phyloP scores from a whole-genome alignment of 2,329 filamentous ascomycete species.

The Purpureocillium takamizusanense region DNA sequence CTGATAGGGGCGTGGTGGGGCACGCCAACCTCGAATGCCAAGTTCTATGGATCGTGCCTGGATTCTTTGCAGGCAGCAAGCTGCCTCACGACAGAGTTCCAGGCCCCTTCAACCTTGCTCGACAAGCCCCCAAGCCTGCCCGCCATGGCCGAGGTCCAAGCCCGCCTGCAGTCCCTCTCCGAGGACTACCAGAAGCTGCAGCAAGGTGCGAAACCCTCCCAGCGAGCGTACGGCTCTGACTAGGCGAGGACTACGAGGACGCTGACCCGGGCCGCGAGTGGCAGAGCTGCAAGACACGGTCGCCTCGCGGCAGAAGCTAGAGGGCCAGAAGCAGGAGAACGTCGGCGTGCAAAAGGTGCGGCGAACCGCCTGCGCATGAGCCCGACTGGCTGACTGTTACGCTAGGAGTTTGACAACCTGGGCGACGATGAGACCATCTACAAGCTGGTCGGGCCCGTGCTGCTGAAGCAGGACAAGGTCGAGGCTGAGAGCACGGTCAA shows the following conservation, averaged over 20 bases:
- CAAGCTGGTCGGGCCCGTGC: conserved; percentile 86
- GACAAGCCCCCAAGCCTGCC: too few species aligned
- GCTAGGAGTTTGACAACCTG: conserved; percentile 71
- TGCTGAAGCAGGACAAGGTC: conserved; percentile 87
- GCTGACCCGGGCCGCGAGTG: not conserved
- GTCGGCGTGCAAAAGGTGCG: conserved; percentile 70
- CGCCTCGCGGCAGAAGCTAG: conserved; percentile 77
- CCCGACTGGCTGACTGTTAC: not conserved
- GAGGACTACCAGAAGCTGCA: conserved; percentile 86
- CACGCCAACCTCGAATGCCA: too few species aligned
- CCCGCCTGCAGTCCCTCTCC: conserved; percentile 69
- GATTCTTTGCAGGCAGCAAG: too few species aligned
- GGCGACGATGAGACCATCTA: conserved; percentile 83
- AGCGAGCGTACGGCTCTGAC: not conserved
- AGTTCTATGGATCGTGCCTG: too few species aligned
- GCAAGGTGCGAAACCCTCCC: conserved; percentile 58
- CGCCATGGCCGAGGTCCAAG: conserved; percentile 63
- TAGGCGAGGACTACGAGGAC: conserved; percentile 3
- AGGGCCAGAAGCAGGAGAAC: conserved; percentile 92
- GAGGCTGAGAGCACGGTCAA: conserved; percentile 90
- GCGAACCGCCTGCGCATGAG: not conserved
- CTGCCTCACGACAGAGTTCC: too few species aligned
- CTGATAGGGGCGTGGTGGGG: conserved; percentile 1
- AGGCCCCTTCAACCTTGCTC: too few species aligned
- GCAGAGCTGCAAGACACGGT: conserved; percentile 75